Percentiles rank a stretch among this genome's conserved stretches.
phyloP scores from a whole-genome alignment of 2,329 filamentous ascomycete species.

The Sporothrix brasiliensis region DNA sequence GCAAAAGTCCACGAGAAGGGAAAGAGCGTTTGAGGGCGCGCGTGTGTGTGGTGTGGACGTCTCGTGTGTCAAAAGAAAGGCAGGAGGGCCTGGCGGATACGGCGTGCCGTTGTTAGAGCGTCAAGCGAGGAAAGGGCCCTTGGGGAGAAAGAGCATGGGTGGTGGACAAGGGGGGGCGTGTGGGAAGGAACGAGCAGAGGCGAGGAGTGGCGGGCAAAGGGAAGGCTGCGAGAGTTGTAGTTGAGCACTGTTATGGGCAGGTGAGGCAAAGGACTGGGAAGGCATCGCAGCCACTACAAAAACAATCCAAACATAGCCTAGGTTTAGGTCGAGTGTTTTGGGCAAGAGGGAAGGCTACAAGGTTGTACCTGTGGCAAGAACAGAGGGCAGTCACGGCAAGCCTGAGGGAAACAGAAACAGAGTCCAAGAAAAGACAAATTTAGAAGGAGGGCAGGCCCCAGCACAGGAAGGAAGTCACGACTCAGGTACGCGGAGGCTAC shows the following conservation, averaged over 20 bases:
- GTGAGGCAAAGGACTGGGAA: conserved; percentile 1
- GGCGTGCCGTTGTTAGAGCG: conserved; percentile 18
- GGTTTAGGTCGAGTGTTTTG: conserved; percentile 16
- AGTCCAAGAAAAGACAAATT: conserved; percentile 20
- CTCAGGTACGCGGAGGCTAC: conserved; percentile 1
- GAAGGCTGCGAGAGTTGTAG: background rate
- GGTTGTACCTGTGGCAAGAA: conserved; percentile 3
- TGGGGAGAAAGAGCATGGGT: conserved; percentile 8
- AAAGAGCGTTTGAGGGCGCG: conserved; percentile 21
- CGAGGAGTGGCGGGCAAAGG: conserved; percentile 9
- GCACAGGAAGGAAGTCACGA: conserved; percentile 17
- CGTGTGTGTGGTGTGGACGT: background rate
- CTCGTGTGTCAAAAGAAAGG: conserved; percentile 22
- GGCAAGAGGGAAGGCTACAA: background rate
- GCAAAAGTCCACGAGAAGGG: conserved; percentile 22
- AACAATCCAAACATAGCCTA: background rate
- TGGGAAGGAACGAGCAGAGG: background rate
- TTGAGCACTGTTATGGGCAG: conserved; percentile 11
- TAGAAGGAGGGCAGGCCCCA: conserved; percentile 12
- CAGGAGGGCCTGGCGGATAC: conserved; percentile 22
- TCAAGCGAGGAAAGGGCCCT: conserved; percentile 29
- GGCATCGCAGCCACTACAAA: background rate
- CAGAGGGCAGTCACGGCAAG: conserved; percentile 9
- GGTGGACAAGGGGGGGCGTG: conserved; percentile 12
- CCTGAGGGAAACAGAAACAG: background rate